Evolutionary conservation across 2,329 filamentous ascomycete species (phyloP).

Genomic region (Fusarium fracticaudum): DNA sequence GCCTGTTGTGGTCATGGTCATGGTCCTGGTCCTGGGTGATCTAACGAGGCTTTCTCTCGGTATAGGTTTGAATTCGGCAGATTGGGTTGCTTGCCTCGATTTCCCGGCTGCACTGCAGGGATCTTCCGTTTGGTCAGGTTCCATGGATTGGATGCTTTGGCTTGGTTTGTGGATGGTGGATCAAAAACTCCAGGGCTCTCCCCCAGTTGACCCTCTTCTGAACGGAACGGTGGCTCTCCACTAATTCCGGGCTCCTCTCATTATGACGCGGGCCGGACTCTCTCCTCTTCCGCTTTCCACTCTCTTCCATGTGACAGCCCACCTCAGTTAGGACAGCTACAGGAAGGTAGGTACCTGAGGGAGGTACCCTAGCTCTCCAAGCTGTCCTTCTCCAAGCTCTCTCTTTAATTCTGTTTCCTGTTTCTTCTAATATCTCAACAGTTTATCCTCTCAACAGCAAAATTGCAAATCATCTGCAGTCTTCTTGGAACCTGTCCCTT

Average conservation of each 20-base stretch:
- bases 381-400: constrained; percentile 1
- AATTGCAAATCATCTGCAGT: not conserved
- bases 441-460: constrained; percentile 5
- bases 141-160: not conserved
- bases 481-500: not conserved
- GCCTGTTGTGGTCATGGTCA: not conserved
- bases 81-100: not conserved
- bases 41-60: not conserved
- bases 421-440: not conserved
- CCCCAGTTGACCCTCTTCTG: constrained; percentile 4
- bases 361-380: constrained; percentile 11
- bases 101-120: constrained; percentile 27
- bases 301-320: constrained; percentile 34
- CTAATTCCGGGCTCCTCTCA: constrained; percentile 7
- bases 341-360: not conserved
- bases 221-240: not conserved
- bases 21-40: not conserved
- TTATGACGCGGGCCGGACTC: constrained; percentile 27
- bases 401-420: not conserved
- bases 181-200: constrained; percentile 1
- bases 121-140: not conserved
- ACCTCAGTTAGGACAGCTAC: not conserved
- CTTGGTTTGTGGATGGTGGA: constrained; percentile 11
- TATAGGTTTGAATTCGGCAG: not conserved
- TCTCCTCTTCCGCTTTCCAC: constrained; percentile 32